Base-by-base conservation (phyloP, 345 rosid species). In the Streptanthus diversifolius region DNA sequence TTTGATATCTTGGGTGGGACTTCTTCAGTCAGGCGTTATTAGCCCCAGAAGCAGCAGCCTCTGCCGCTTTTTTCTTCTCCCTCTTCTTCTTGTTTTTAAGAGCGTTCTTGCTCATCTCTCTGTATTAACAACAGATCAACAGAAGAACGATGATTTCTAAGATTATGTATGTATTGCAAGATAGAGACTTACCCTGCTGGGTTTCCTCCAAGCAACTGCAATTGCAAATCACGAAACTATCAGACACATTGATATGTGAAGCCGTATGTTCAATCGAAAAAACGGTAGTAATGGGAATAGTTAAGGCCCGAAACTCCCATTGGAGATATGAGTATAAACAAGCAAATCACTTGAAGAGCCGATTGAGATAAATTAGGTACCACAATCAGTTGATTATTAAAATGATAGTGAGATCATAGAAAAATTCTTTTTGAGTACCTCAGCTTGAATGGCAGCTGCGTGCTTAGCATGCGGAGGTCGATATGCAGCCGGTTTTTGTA, bases 401-500 rank as follows among this genome's bases (percentile, higher is more conserved):
- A 10, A 41, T 36, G 21, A 24, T 8, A 36, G 19, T 27, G 60
- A 66, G 37, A 22, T 8, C 61, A 52, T 22, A 24, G 62, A 53
- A 15, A 27, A 39, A 39, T 24, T 39, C 6, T 24, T 51, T 66
- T 54, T 13, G n/a, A 17, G 19, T 90, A 93, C 98, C 98, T 91
- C 85, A n/a, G 96, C 93, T 79, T 86, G 93, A 74, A 86, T 59
- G 25, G 85, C 85, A 2, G 88, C 98, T 33, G 96, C 90, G 7
- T 78, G 75, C 75, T 89, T 93, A 47, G 98, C 95, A 77, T 89
- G 91, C 0, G 97, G 98, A 61, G 98, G 98, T 53, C 89, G 91
- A 83, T 93, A 89, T 43, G 93, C 96, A 60, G 89, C 88, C n/a
- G 95, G 95, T 85, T 87, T 93, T 60, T 83, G 82, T 25, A 78